Evolutionary conservation across 2,329 filamentous ascomycete genomes (phyloP), one percentile per base, ranked within the genome.

Genomic region (Phyllosticta capitalensis): DNA sequence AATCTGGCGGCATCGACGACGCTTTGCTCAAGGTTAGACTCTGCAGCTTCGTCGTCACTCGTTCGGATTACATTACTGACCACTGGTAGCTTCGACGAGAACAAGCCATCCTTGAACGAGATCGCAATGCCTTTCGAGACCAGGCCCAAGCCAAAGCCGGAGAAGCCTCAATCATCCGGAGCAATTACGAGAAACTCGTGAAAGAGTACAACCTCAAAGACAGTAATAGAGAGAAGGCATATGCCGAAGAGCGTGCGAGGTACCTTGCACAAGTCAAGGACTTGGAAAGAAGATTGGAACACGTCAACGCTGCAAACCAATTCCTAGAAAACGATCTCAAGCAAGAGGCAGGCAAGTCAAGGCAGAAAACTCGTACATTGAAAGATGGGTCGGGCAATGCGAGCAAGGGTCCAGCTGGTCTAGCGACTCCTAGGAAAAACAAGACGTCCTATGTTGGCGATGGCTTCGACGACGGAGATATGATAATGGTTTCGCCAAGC

Each of bases 81-180:
- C 38, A n/a, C 2, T 49, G 17, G n/a, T 30, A 58, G 56, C 56
- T 58, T 3, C 38, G 38, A 45, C 38, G 38, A 17, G 22, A 49
- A 53, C 14, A n/a, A 7, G 45, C 9, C 1, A 50, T 52, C 24
- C 19, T 66, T 73, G 72, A 60, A 74, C 78, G 59, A 72, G 72
- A 54, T 67, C 65, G 7, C 67, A 69, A 50, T 65, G 78, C 48
- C 69, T 70, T 57, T 49, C 4, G 30, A 53, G 21, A 6, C 10
- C 20, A 77, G 61, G 70, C 78, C 59, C 74, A 73, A 51, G 74
- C 73, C 53, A 72, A 74, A 55, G 77, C 82, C 19, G 89, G 89
- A 55, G 88, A 92, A 69, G 84, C 85, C 26, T 81, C 87, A 55
- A 90, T 92, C 62, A 79, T 92, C n/a, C 83, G 89, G 33, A 81